These are phyloP conservation scores for Epichloe amarillans DNA, from an alignment of 2,329 filamentous ascomycete species.

Conservation along the genomic window DNA sequence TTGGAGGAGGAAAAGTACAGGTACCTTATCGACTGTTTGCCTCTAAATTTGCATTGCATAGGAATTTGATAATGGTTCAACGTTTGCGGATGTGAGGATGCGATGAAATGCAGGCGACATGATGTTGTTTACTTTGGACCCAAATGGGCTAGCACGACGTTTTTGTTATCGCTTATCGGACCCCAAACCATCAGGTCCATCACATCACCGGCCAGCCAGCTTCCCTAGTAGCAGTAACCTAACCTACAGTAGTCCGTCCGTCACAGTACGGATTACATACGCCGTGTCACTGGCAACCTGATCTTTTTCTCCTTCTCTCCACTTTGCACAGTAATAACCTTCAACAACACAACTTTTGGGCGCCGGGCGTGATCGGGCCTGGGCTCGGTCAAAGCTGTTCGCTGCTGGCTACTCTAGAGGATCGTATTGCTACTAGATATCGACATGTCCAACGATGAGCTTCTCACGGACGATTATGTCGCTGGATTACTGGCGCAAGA, in stretches of 20 bases:
- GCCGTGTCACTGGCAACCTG: not conserved
- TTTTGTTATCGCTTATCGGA: slow-evolving; percentile 4
- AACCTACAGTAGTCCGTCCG: not conserved
- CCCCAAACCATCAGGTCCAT: not conserved
- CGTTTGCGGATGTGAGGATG: not conserved
- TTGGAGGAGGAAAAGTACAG: not conserved
- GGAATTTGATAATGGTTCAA: not conserved
- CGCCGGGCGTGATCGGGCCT: not conserved
- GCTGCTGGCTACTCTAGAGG: not conserved
- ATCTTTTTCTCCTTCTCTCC: not conserved
- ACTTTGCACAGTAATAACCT: not conserved
- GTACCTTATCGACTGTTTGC: not conserved
- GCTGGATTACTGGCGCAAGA: slow-evolving; percentile 69
- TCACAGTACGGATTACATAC: too few relatives aligned
- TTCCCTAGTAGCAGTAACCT: not conserved
- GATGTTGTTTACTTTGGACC: slow-evolving; percentile 8
- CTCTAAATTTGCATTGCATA: not conserved
- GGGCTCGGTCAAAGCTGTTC: not conserved
- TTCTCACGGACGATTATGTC: slow-evolving; percentile 64
- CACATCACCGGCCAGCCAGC: too few relatives aligned
- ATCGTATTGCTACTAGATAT: not conserved
- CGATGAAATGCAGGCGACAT: not conserved
- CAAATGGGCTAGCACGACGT: slow-evolving; percentile 4
- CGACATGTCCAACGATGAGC: slow-evolving; percentile 31
- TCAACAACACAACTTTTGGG: not conserved